A percentile compares a stretch with the other conserved stretches of the same genome.
These are phyloP conservation scores for Pezicula neosporulosa DNA, from an alignment of 2,329 filamentous ascomycete genomes.

Conservation along the genomic window DNA sequence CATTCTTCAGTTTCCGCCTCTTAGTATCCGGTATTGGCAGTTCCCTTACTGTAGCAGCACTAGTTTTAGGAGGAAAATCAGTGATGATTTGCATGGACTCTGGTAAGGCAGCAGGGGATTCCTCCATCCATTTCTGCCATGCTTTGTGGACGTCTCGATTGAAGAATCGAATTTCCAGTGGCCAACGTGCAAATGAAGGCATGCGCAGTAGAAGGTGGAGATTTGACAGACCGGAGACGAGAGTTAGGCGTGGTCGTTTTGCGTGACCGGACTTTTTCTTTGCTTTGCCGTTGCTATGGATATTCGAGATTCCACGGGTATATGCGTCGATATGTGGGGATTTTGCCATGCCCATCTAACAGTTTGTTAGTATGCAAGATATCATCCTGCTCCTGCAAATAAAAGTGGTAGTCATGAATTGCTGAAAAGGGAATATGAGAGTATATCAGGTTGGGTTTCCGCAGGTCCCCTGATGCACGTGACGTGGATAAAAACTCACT, in stretches of 20 bases:
- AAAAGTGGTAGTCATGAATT: too few relatives aligned
- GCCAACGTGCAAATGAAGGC: constrained; percentile 79
- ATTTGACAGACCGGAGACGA: constrained; percentile 72
- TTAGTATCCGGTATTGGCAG: too few relatives aligned
- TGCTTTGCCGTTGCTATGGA: constrained; percentile 43
- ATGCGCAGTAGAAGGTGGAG: constrained; percentile 77
- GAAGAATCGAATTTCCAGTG: constrained; percentile 78
- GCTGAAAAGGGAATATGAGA: too few relatives aligned
- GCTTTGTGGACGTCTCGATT: constrained; percentile 61
- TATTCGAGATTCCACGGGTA: constrained; percentile 61
- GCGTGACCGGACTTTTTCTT: constrained; percentile 52
- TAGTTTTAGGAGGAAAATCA: constrained; percentile 16
- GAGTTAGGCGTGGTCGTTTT: constrained; percentile 52
- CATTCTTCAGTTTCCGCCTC: too few relatives aligned
- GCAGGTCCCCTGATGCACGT: background rate
- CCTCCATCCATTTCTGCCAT: constrained; percentile 61
- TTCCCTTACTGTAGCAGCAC: background rate
- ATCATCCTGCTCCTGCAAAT: too few relatives aligned
- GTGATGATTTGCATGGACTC: constrained; percentile 16
- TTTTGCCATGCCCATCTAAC: constrained; percentile 88
- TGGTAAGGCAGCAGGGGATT: constrained; percentile 26
- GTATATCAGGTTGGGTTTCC: too few relatives aligned
- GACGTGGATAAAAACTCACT: constrained; percentile 57
- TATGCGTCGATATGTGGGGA: constrained; percentile 75
- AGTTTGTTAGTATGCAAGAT: background rate